phyloP scores from a whole-genome alignment of 306 rosid genomes.

The Dryas alaskensis region DNA sequence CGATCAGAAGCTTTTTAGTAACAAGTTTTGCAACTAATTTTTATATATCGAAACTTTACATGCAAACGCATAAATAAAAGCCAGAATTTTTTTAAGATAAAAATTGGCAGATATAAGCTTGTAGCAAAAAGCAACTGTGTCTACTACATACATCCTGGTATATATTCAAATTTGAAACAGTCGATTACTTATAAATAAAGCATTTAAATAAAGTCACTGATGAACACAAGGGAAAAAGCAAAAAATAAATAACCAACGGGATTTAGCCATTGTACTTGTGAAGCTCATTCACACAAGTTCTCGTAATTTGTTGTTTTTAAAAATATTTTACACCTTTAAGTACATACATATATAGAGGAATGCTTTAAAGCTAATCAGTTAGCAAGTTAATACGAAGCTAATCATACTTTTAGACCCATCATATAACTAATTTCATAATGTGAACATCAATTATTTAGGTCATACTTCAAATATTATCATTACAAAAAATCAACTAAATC shows the following conservation, averaged over 20 bases:
- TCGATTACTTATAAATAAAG: neutral
- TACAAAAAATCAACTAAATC: no score
- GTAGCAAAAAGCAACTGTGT: conserved; percentile 64
- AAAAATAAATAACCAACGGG: neutral
- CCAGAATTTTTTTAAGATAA: neutral
- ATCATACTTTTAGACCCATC: no score
- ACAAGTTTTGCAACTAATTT: neutral
- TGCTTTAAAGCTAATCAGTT: no score
- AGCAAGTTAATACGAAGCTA: no score
- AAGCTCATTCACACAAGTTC: no score
- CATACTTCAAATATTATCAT: no score
- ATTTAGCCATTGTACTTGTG: no score
- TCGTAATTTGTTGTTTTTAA: neutral
- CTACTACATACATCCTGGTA: conserved; percentile 76
- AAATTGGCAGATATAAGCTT: neutral
- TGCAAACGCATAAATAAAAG: neutral
- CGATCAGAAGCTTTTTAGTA: neutral
- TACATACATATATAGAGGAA: no score
- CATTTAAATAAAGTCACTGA: neutral
- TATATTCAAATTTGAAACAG: neutral
- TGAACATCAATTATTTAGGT: no score
- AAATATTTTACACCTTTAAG: no score
- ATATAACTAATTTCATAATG: no score
- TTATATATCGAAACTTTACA: neutral
- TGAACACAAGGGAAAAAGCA: no score